Percentiles rank a stretch among this genome's conserved stretches.
phyloP scores from a whole-genome alignment of 306 rosid genomes.

The Macrotyloma uniflorum region DNA sequence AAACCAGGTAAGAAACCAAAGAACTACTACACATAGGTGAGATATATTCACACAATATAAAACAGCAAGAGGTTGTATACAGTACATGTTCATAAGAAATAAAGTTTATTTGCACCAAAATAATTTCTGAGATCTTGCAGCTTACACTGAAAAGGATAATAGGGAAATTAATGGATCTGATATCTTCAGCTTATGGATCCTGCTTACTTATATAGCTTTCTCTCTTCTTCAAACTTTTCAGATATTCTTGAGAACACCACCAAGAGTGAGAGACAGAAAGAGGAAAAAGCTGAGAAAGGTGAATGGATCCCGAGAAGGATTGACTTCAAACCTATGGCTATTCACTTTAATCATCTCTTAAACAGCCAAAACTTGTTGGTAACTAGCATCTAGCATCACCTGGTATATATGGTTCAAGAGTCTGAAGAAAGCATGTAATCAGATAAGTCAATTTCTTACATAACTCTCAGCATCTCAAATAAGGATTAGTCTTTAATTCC shows the following conservation, averaged over 20 bases:
- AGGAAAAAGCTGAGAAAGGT: constrained; percentile 15
- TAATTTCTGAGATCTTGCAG: constrained; percentile 50
- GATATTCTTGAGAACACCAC: constrained; percentile 19
- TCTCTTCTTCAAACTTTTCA: constrained; percentile 20
- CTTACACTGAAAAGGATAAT: constrained; percentile 31
- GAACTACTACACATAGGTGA: not conserved
- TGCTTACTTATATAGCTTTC: constrained; percentile 20
- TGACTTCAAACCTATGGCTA: constrained; percentile 23
- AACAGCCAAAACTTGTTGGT: not conserved
- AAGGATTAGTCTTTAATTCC: not conserved
- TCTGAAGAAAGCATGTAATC: not conserved
- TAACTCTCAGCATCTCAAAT: not conserved
- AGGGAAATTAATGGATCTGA: constrained; percentile 26
- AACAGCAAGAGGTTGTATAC: not conserved
- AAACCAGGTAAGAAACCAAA: constrained; percentile 11
- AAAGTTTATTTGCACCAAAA: constrained; percentile 27
- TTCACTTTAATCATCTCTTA: not conserved
- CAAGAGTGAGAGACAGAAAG: not conserved
- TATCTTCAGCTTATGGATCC: constrained; percentile 21
- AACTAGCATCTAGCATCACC: not conserved
- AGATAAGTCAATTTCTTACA: not conserved
- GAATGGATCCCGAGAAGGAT: constrained; percentile 35
- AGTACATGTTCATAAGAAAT: not conserved
- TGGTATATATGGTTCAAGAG: constrained; percentile 27
- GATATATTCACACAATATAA: not conserved